Conservation (phyloP, 768 basidiomycete genomes). For the Leucosporidium creatinivorum region DNA sequence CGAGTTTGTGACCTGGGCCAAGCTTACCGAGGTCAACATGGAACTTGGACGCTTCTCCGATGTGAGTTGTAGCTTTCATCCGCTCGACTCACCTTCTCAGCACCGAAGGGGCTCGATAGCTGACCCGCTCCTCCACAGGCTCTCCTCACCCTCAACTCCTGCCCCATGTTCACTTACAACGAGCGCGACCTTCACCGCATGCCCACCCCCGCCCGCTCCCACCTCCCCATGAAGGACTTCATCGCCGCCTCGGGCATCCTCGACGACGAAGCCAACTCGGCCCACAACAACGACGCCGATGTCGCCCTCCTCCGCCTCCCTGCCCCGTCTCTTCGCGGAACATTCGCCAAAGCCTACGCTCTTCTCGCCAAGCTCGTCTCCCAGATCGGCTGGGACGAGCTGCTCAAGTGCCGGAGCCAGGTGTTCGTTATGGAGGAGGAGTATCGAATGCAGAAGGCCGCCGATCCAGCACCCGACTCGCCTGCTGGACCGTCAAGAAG, state of each 20-base stretch:
- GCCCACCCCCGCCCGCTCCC: conserved; percentile 68
- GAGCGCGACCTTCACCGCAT: conserved; percentile 86
- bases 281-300: conserved; percentile 85
- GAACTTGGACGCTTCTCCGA: conserved; percentile 81
- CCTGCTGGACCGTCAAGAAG: neutral
- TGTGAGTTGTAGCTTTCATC: conserved; percentile 36
- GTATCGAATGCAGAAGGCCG: conserved; percentile 90
- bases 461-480: conserved; percentile 39
- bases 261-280: conserved; percentile 59
- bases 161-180: conserved; percentile 99
- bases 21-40: conserved; percentile 88
- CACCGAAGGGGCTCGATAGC: conserved; percentile 1
- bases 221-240: conserved; percentile 74
- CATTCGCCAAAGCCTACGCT: conserved; percentile 89
- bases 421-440: conserved; percentile 99
- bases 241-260: conserved; percentile 74
- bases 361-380: conserved; percentile 84
- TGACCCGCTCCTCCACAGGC: conserved; percentile 46
- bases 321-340: conserved; percentile 86
- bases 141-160: conserved; percentile 90
- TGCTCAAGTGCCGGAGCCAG: conserved; percentile 81
- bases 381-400: conserved; percentile 97
- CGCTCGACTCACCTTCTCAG: neutral
- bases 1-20: conserved; percentile 99
- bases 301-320: conserved; percentile 89